Evolutionary conservation across 2,329 filamentous ascomycete genomes (phyloP), one percentile per base, ranked within the genome.

Genomic region (Fusarium beomiforme): DNA sequence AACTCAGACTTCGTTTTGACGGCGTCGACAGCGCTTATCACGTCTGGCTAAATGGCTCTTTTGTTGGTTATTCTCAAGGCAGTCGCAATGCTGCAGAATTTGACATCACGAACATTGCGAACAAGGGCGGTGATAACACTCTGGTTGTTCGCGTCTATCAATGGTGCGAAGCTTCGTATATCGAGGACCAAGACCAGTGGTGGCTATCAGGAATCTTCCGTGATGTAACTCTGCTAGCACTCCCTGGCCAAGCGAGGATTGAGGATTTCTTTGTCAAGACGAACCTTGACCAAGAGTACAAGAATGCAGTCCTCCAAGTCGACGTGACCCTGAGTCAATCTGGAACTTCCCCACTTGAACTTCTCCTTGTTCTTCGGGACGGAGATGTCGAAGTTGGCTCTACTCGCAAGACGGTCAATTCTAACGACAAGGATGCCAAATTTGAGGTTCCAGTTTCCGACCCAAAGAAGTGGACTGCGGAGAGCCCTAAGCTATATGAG

Each of bases 121-220:
- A 65, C 26, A 44, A 59, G 1, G 43, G 26, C 0, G 13, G 16
- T 6, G 63, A 65, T 0, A 65, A 65, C 6, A 43, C 59, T 6
- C 7, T 65, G n/a, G 37, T 65, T 0, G 63, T 65, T 0, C 39
- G 59, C 17, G 63, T 65, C 1, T 65, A 65, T 21, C 63, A 65
- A 19, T 65, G 63, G 63, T 65, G 50, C 4, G 60, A 65, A 8
- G 63, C 50, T 0, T 65, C 63, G 1, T 65, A 65, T 3, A 65
- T 65, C 0, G 63, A 65, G 13, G 63, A 65, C 16, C 63, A 65
- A 17, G 63, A 65, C 17, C 63, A 65, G 31, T 65, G 63, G 63
- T 65, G 63, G 63, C n/a, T 65, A 4, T 65, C 63, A 8, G 63
- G 63, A 10, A 65, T 65, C 7, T 65, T 65, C 8, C 60, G 63